Percentiles rank a stretch among this genome's conserved stretches.
phyloP scores from a whole-genome alignment of 768 basidiomycete species.

The Mycena maculata region DNA sequence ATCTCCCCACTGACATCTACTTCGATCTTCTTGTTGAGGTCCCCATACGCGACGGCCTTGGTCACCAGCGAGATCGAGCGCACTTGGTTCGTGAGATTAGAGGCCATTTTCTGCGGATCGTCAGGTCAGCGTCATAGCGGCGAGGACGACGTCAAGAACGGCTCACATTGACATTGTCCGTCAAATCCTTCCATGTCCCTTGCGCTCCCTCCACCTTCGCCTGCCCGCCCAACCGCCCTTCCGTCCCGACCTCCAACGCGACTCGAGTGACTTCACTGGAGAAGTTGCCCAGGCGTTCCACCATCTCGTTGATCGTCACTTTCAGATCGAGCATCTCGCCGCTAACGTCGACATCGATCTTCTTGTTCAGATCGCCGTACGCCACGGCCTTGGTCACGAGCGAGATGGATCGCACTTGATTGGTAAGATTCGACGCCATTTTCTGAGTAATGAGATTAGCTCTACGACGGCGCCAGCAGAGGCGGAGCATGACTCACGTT shows the following conservation, averaged over 20 bases:
- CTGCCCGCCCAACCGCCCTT: constrained; percentile 92
- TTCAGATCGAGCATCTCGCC: constrained; percentile 33
- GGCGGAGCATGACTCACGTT: constrained; percentile 8
- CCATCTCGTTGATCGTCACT: constrained; percentile 35
- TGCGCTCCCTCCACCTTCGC: constrained; percentile 90
- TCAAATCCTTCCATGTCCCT: constrained; percentile 91
- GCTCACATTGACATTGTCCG: constrained; percentile 67
- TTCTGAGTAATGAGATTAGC: constrained; percentile 18
- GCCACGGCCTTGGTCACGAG: constrained; percentile 31
- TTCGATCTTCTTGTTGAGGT: constrained; percentile 92
- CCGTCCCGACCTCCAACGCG: constrained; percentile 86
- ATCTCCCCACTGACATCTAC: constrained; percentile 91
- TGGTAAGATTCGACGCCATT: constrained; percentile 38
- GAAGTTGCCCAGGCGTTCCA: constrained; percentile 51
- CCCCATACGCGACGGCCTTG: constrained; percentile 90
- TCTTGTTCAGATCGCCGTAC: constrained; percentile 25
- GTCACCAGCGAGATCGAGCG: constrained; percentile 88
- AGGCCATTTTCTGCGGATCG: constrained; percentile 85
- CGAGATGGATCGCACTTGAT: constrained; percentile 44
- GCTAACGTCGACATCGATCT: constrained; percentile 27
- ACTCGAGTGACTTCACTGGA: constrained; percentile 82
- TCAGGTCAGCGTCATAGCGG: constrained; percentile 35
- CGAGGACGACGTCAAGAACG: background rate
- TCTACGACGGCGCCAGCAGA: background rate
- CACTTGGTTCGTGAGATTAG: constrained; percentile 80